Base-by-base conservation (phyloP, 495 filamentous ascomycete species). In the Xylaria palmicola region DNA sequence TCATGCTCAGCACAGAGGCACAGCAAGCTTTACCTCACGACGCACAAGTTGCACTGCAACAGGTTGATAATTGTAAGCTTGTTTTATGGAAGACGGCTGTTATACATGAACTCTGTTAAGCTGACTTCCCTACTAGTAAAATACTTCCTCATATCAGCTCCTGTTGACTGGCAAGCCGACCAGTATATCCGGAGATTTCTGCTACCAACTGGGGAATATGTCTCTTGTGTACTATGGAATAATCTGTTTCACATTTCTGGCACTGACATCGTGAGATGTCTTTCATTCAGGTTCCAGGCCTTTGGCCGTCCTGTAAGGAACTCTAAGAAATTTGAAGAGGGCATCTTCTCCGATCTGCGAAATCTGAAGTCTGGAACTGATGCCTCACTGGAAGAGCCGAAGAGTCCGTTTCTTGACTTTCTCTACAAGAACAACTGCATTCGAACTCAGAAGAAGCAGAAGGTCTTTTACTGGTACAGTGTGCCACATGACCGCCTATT, bases 341-440 rank as follows among this genome's bases (percentile, higher is more conserved):
- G 94, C 62, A 98, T 98, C 75, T 98, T 98, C 79, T 98, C 94
- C 34, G 94, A 98, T 72, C 81, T 98, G 74, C 91, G 94, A 73
- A 98, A 98, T 71, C 82, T 98, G 62, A 98, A 98, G 77, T 93
- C 94, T 57, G 94, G 94, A 52, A 97, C 92, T 69, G 94, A 98
- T 83, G 94, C 94, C n/a, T 96, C 93, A 24, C 87, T 98, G 37
- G 94, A 98, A 77, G 94, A 98, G 76, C 94, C 94, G 36, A 98
- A 98, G 83, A 97, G 93, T 79, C 86, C 90, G 2, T 98, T 98
- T 78, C 84, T 98, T 51, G 94, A 98, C 73, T 98, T 98, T 77
- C 82, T 98, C 50, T 98, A 98, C 83, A 98, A 98, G 84, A 98
- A 98, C 82, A 98, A 98, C 77, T 98, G 94, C 84, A 98, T 98